These are phyloP conservation scores for Pyrrhoderma lamaoense DNA, from an alignment of 1,284 basidiomycete species.

Conservation along the genomic window DNA sequence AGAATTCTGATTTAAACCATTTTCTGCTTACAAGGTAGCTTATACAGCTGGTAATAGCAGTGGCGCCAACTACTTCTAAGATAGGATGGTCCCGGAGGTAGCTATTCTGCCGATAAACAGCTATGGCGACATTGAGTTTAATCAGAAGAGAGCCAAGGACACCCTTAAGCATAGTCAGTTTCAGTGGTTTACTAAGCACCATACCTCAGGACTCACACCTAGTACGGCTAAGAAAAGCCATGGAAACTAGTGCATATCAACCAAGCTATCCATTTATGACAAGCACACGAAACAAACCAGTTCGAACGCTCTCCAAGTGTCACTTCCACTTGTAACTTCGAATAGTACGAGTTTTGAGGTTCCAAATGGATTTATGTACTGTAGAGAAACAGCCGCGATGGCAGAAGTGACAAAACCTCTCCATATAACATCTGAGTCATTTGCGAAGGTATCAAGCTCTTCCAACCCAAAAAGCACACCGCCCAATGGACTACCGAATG, in stretches of 20 bases:
- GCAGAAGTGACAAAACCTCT: conserved; percentile 69
- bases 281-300: conserved; percentile 35
- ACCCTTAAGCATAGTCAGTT: conserved; percentile 34
- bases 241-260: conserved; percentile 41
- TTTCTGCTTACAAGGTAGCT: conserved; percentile 49
- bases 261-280: conserved; percentile 3
- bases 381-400: conserved; percentile 60
- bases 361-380: conserved; percentile 69
- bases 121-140: conserved; percentile 54
- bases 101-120: conserved; percentile 53
- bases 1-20: conserved; percentile 39
- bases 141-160: conserved; percentile 58
- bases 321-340: conserved; percentile 52
- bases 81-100: conserved; percentile 54
- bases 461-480: conserved; percentile 68
- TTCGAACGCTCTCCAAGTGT: conserved; percentile 66
- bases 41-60: conserved; percentile 58
- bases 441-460: conserved; percentile 64
- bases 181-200: background rate
- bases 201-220: conserved; percentile 36
- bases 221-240: conserved; percentile 55
- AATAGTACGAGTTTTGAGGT: conserved; percentile 71
- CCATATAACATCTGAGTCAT: conserved; percentile 69
- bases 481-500: conserved; percentile 70
- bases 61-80: conserved; percentile 54